Evolutionary conservation across 2,329 filamentous ascomycete species (phyloP).

Genomic region (Laburnicola sp.): DNA sequence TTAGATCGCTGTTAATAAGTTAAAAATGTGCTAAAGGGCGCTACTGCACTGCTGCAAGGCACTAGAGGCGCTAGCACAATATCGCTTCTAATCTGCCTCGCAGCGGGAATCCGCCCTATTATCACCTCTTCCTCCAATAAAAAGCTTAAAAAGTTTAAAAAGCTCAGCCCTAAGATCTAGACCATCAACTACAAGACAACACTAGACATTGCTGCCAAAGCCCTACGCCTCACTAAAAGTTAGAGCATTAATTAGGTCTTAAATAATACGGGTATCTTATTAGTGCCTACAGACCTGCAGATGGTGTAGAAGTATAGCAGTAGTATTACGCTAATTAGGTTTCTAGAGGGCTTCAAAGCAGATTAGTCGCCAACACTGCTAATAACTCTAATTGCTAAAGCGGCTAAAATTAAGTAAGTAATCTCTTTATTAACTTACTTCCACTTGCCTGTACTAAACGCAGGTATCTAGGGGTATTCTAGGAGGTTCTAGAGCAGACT

Average conservation of each 20-base stretch:
- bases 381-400: constrained; percentile 24
- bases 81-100: constrained; percentile 29
- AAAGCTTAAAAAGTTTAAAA: constrained; percentile 56
- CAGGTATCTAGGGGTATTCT: constrained; percentile 54
- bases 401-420: constrained; percentile 27
- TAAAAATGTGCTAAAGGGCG: constrained; percentile 10
- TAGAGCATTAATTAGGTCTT: constrained; percentile 52
- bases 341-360: constrained; percentile 20
- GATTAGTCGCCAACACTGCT: constrained; percentile 16
- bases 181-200: constrained; percentile 63
- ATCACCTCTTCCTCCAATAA: constrained; percentile 61
- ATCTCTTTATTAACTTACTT: neutral
- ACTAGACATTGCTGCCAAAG: constrained; percentile 58
- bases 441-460: neutral
- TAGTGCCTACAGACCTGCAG: constrained; percentile 21
- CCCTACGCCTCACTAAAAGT: constrained; percentile 49
- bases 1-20: constrained; percentile 27
- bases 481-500: constrained; percentile 61
- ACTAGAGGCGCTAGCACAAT: constrained; percentile 49
- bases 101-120: constrained; percentile 49
- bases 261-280: constrained; percentile 39
- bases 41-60: constrained; percentile 24
- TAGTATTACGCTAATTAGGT: constrained; percentile 31
- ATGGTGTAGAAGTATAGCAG: constrained; percentile 21
- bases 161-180: constrained; percentile 18